Evolutionary conservation across 495 filamentous ascomycete genomes (phyloP), one percentile per base, ranked within the genome.

Genomic region (Pyrenula massariospora): DNA sequence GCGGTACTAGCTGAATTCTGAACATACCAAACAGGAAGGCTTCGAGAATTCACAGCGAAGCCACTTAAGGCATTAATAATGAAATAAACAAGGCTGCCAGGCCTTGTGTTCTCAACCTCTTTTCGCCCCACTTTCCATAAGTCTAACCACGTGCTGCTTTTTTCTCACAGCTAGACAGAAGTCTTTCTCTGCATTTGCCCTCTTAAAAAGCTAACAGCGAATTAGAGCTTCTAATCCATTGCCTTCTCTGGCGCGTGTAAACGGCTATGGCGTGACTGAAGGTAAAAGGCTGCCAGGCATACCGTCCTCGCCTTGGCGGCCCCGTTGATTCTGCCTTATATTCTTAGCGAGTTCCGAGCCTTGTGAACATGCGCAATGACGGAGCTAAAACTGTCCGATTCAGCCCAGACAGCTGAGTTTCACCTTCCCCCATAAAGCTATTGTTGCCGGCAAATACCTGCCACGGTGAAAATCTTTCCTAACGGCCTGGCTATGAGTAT

Each of bases 21-120:
- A 20, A 21, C 8, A 24, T 24, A 20, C 19, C 10, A 21, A 19
- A 5, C 5, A 19, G 50, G 50, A 75, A 54, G 47, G 50, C 47
- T 23, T 31, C 2, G 12, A 25, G 50, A 24, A 23, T 42, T 22
- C 3, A 56, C 23, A 12, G 23, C 25, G 52, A 24, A 57, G 24
- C 23, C 21, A 12, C 15, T 25, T 57, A 36, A 25, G 50, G 24
- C 53, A 12, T 48, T 24, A 21, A 22, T 49, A 58, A 12, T 22
- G 36, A 25, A 22, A 42, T 58, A 12, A 54, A 56, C n/a, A 54
- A 24, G 20, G 22, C 22, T 15, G 23, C 22, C 11, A 15, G 48
- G 51, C 57, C 54, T 23, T 50, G 50, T 42, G 12, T 2, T n/a
- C 25, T 19, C 36, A 24, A 12, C 23, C 20, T 57, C n/a, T 42